Evolutionary conservation across 495 filamentous ascomycete genomes (phyloP).

Genomic region (Staphylotrichum tortipilum): DNA sequence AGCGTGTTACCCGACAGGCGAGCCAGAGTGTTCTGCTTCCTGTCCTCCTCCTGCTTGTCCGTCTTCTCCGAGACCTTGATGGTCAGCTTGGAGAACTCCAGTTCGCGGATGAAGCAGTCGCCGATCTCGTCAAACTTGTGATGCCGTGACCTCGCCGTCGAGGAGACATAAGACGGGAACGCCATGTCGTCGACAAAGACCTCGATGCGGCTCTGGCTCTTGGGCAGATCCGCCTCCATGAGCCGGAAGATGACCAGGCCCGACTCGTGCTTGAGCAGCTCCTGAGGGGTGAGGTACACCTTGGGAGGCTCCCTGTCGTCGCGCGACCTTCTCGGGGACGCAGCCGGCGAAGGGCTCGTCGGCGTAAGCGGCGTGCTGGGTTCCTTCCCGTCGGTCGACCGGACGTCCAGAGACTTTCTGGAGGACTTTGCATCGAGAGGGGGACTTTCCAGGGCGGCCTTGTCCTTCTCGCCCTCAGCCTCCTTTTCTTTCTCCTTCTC

Average conservation of each 20-base stretch:
- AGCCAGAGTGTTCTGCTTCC: slow-evolving; percentile 64
- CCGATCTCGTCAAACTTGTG: slow-evolving; percentile 80
- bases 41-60: slow-evolving; percentile 61
- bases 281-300: slow-evolving; percentile 65
- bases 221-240: slow-evolving; percentile 73
- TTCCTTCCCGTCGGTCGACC: slow-evolving; percentile 10
- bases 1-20: slow-evolving; percentile 79
- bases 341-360: slow-evolving; percentile 23
- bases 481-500: slow-evolving; percentile 25
- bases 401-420: slow-evolving; percentile 24
- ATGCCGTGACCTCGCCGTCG: slow-evolving; percentile 55
- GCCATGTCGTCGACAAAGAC: slow-evolving; percentile 90
- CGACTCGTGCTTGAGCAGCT: slow-evolving; percentile 76
- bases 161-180: slow-evolving; percentile 79
- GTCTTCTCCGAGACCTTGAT: slow-evolving; percentile 69
- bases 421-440: slow-evolving; percentile 35
- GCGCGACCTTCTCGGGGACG: slow-evolving; percentile 45
- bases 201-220: slow-evolving; percentile 70
- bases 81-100: slow-evolving; percentile 90
- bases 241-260: slow-evolving; percentile 92
- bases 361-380: slow-evolving; percentile 28
- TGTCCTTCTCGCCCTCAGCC: slow-evolving; percentile 24
- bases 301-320: slow-evolving; percentile 59
- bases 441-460: not conserved
- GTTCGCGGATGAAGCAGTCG: slow-evolving; percentile 90